Base-by-base conservation (phyloP, 2,329 filamentous ascomycete species). In the Pestalotiopsis sp. region DNA sequence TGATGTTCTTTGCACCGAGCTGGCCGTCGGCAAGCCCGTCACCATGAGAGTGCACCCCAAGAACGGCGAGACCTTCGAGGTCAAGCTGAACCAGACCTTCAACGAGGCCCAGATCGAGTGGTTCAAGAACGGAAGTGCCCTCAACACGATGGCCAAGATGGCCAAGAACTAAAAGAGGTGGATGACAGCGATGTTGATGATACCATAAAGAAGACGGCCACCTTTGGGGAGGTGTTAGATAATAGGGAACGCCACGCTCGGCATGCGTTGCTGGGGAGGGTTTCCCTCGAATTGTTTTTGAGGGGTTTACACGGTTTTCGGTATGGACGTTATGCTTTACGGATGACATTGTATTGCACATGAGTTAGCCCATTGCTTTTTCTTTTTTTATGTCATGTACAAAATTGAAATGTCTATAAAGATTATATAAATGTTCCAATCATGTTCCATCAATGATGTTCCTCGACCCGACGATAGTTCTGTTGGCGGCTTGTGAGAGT, bases 101-200 rank as follows among this genome's bases (percentile, higher is more conserved):
- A 99, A 99, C 88, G 94, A 94, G 82, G 90, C 93, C 76, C 96
- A 99, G 87, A 92, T 99, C 72, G 92, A 98, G 86, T 99, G 96
- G 96, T 99, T 99, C 90, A 95, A 94, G 89, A 97, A 98, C 82
- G 96, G 96, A 75, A 95, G 92, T 79, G 96, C 96, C 68, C 88
- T 99, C 74, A 99, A 99, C 91, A 98, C 95, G 77, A 99, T 99
- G 95, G 95, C 95, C 75, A 97, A 96, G 90, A 69, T 75, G 58
- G 60, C 77, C 63, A 76, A 75, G 73, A 76, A 81, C 70, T 75
- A 68, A 68, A 41, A 23, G 59, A 59, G 49, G 45, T 52, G 45
- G 45, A 27, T 39, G n/a, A 39, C 20, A 58, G 57, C 27, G 64
- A 66, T 56, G 66, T 38, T 56, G 52, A 66, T 66, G 64, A 66